These are phyloP conservation scores for Fraxinus nigra DNA, from an alignment of 305 asterid species.

Conservation along the genomic window DNA sequence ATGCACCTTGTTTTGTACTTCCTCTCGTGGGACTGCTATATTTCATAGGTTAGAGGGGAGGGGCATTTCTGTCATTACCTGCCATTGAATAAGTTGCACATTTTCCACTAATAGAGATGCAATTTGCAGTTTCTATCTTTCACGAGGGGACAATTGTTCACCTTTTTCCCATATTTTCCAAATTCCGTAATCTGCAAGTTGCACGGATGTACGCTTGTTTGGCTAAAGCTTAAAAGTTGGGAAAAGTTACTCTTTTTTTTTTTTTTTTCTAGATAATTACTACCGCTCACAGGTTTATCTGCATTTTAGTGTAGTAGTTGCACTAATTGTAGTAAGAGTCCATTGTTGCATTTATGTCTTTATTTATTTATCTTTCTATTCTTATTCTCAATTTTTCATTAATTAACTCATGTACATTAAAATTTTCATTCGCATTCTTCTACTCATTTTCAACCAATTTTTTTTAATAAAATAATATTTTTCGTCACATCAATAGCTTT, in stretches of 20 bases:
- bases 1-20: not conserved
- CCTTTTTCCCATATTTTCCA: not conserved
- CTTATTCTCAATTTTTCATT: not conserved
- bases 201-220: not conserved
- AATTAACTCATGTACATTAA: too few species aligned
- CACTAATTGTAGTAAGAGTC: not conserved
- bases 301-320: not conserved
- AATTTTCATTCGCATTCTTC: too few species aligned
- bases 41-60: not conserved
- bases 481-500: too few species aligned
- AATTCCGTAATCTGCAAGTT: not conserved
- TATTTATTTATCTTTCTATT: too few species aligned
- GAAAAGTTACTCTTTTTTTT: not conserved
- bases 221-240: not conserved
- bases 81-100: not conserved
- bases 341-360: not conserved
- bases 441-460: too few species aligned
- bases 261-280: too few species aligned
- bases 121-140: not conserved
- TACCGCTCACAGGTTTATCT: too few species aligned
- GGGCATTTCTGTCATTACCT: not conserved
- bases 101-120: not conserved
- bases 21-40: not conserved
- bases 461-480: too few species aligned
- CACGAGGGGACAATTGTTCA: not conserved